Evolutionary conservation across 2,329 filamentous ascomycete genomes (phyloP).

Genomic region (Penicillium psychrosexuale): DNA sequence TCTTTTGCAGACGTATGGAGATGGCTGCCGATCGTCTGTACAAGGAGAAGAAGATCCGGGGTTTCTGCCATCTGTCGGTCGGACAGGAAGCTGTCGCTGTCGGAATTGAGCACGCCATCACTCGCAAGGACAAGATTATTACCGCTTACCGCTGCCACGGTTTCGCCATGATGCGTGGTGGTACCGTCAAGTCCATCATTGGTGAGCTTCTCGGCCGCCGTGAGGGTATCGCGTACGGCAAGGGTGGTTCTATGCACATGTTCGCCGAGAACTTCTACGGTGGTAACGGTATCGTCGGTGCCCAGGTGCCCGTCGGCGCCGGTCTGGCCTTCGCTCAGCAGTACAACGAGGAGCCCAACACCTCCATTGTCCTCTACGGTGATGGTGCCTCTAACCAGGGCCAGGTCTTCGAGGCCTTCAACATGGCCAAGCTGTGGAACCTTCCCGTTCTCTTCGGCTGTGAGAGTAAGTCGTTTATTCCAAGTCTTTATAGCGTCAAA

Average conservation of each 20-base stretch:
- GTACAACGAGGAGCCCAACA: slow-evolving; percentile 83
- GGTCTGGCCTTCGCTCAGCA: slow-evolving; percentile 96
- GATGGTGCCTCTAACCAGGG: slow-evolving; percentile 99
- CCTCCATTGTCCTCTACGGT: slow-evolving; percentile 87
- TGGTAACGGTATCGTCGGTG: slow-evolving; percentile 98
- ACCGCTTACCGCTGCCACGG: slow-evolving; percentile 99
- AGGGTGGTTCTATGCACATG: slow-evolving; percentile 99
- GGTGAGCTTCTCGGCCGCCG: slow-evolving; percentile 92
- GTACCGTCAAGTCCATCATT: slow-evolving; percentile 84
- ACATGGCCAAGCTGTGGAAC: slow-evolving; percentile 99
- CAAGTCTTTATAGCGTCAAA: neutral
- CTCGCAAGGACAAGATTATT: slow-evolving; percentile 88
- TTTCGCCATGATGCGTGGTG: slow-evolving; percentile 95
- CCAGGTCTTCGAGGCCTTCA: slow-evolving; percentile 99
- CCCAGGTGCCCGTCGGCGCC: slow-evolving; percentile 94
- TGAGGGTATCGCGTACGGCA: slow-evolving; percentile 96
- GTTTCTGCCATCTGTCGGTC: slow-evolving; percentile 98
- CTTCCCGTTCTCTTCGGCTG: slow-evolving; percentile 93
- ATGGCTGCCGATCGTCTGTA: slow-evolving; percentile 98
- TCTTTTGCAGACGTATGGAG: slow-evolving; percentile 82
- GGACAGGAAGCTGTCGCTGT: slow-evolving; percentile 97
- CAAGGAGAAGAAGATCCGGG: slow-evolving; percentile 99
- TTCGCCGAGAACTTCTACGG: slow-evolving; percentile 97
- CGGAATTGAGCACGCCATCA: slow-evolving; percentile 95
- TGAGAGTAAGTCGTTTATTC: slow-evolving; percentile 69